Conservation (phyloP, 2,329 filamentous ascomycete genomes). For the Diaporthe citri region DNA sequence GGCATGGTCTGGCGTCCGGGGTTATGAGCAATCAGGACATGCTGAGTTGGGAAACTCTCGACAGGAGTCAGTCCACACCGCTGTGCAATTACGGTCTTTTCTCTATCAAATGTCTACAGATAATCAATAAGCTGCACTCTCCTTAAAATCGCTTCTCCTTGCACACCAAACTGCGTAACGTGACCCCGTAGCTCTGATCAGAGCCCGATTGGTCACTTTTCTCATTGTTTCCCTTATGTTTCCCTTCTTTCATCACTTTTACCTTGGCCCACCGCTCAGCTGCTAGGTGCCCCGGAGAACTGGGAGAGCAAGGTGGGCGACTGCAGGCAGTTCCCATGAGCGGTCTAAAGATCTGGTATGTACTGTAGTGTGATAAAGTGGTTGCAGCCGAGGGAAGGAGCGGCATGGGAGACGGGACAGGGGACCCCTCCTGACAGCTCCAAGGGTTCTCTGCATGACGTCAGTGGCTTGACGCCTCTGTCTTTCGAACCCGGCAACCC, state of each 20-base stretch:
- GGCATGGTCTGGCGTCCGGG: not conserved
- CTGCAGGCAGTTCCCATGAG: not conserved
- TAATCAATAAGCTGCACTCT: not conserved
- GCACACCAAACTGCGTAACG: not conserved
- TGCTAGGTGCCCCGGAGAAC: not conserved
- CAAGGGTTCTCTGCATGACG: slow-evolving; percentile 11
- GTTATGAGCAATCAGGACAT: not conserved
- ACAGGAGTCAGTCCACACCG: no score
- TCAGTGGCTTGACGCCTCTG: slow-evolving; percentile 28
- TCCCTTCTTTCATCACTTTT: not conserved
- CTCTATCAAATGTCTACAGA: not conserved
- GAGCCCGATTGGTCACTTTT: not conserved
- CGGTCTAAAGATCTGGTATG: not conserved
- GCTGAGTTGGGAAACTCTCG: not conserved
- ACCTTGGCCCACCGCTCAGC: not conserved
- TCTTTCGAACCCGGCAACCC: not conserved
- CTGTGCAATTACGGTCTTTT: not conserved
- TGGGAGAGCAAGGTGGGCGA: not conserved
- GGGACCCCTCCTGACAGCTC: slow-evolving; percentile 24
- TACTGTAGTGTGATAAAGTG: not conserved
- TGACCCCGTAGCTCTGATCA: not conserved
- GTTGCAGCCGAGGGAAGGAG: not conserved
- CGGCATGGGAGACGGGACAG: not conserved
- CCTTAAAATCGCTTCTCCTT: not conserved
- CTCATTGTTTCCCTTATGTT: not conserved